These are phyloP conservation scores for Brachypodium distachyon DNA, from an alignment of 202 grass and related monocot genomes.

Conservation along the genomic window DNA sequence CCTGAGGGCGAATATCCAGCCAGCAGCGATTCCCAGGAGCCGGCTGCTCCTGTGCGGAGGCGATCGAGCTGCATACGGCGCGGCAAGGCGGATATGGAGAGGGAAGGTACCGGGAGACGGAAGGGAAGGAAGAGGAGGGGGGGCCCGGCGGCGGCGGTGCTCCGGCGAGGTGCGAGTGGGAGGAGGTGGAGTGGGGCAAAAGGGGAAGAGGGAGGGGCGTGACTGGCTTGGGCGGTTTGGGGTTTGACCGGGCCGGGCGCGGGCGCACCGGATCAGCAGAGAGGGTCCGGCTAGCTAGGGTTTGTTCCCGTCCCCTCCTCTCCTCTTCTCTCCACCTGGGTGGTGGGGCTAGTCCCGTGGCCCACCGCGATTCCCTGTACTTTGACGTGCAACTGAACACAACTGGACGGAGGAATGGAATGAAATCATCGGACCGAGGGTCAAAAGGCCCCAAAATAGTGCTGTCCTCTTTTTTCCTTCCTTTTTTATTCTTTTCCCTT, in stretches of 20 bases:
- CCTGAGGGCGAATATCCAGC: neutral
- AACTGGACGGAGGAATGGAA: no score
- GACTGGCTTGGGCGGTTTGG: constrained; percentile 16
- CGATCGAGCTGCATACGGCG: constrained; percentile 17
- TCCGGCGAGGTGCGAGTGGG: constrained; percentile 17
- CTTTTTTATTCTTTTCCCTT: neutral
- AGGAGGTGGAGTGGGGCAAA: neutral
- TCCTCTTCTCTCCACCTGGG: neutral
- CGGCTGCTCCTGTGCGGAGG: neutral
- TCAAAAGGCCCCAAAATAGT: constrained; percentile 37
- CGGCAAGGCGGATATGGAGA: neutral
- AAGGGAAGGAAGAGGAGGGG: neutral
- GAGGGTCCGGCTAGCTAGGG: constrained; percentile 46
- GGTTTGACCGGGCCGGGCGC: constrained; percentile 24
- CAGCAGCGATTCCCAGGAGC: neutral
- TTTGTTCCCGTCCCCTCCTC: constrained; percentile 9
- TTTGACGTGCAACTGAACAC: constrained; percentile 26
- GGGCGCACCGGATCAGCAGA: constrained; percentile 32
- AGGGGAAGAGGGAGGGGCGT: neutral
- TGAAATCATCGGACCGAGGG: constrained; percentile 3
- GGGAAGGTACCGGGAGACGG: neutral
- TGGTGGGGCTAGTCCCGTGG: constrained; percentile 27
- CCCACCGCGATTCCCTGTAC: constrained; percentile 45
- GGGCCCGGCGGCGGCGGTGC: constrained; percentile 14
- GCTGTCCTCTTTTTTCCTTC: neutral